Conservation (phyloP, 148 eudicot genomes). For the Limonium bicolor region DNA sequence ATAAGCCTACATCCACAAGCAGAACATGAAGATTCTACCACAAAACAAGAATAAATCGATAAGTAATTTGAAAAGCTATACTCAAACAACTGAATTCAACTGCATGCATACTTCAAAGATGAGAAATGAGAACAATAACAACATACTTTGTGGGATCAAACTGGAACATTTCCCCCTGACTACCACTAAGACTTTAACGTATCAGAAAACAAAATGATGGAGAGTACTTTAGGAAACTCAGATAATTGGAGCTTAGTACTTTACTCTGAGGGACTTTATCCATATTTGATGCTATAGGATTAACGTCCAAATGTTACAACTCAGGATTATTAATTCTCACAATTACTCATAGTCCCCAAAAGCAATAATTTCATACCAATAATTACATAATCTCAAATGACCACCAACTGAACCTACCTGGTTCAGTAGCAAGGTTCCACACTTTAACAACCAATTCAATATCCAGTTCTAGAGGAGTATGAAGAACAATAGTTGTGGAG, state of each 20-base stretch:
- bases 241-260: neutral
- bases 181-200: no score
- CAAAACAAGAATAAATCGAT: neutral
- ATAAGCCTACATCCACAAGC: neutral
- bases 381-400: neutral
- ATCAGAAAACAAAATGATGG: no score
- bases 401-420: constrained; percentile 22
- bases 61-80: neutral
- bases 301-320: no score
- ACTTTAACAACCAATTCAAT: constrained; percentile 62
- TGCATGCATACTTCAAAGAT: no score
- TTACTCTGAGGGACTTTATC: no score
- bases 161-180: no score
- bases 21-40: neutral
- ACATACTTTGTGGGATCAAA: no score
- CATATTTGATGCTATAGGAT: no score
- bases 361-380: neutral
- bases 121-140: no score
- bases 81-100: neutral
- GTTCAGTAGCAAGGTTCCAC: constrained; percentile 81
- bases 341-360: no score
- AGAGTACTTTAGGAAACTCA: no score
- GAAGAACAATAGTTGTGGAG: constrained; percentile 66
- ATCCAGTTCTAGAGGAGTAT: constrained; percentile 69
- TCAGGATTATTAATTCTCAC: no score